phyloP scores from a whole-genome alignment of 1,139 yeast genomes.

The Saccharomyces hybrid region DNA sequence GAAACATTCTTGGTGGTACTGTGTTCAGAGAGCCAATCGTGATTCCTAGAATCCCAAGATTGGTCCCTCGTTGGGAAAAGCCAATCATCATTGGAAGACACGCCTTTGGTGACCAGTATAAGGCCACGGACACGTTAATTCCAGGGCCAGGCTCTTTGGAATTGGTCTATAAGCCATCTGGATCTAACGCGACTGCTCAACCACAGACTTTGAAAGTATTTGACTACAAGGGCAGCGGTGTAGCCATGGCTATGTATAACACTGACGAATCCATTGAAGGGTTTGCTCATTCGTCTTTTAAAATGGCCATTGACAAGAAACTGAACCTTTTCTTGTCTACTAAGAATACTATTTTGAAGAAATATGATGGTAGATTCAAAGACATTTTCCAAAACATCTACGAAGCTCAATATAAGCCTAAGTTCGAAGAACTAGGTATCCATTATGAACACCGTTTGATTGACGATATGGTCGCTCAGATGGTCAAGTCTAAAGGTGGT shows the following conservation, averaged over 20 bases:
- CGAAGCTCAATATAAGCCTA: slow-evolving; percentile 46
- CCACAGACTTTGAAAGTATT: slow-evolving; percentile 44
- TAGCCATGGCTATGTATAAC: slow-evolving; percentile 76
- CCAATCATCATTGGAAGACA: slow-evolving; percentile 84
- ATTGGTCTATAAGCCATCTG: slow-evolving; percentile 53
- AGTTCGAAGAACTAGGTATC: slow-evolving; percentile 60
- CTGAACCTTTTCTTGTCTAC: slow-evolving; percentile 66
- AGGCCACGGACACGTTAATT: slow-evolving; percentile 67
- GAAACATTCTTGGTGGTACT: slow-evolving; percentile 76
- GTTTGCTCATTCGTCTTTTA: slow-evolving; percentile 73
- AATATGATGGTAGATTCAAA: slow-evolving; percentile 75
- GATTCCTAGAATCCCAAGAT: slow-evolving; percentile 66
- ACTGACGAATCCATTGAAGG: slow-evolving; percentile 74
- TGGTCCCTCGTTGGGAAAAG: slow-evolving; percentile 71
- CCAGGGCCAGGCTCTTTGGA: slow-evolving; percentile 64
- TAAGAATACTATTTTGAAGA: slow-evolving; percentile 73
- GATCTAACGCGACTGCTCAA: slow-evolving; percentile 32
- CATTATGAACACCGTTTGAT: slow-evolving; percentile 78
- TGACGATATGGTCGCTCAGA: slow-evolving; percentile 86
- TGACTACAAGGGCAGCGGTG: slow-evolving; percentile 56
- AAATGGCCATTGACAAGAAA: slow-evolving; percentile 59
- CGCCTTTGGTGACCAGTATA: slow-evolving; percentile 80
- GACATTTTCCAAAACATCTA: slow-evolving; percentile 67
- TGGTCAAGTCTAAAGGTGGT: slow-evolving; percentile 80
- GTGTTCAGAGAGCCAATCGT: slow-evolving; percentile 81